Evolutionary conservation across 2,329 filamentous ascomycete genomes (phyloP).

Genomic region (Neopestalotiopsis sp.): DNA sequence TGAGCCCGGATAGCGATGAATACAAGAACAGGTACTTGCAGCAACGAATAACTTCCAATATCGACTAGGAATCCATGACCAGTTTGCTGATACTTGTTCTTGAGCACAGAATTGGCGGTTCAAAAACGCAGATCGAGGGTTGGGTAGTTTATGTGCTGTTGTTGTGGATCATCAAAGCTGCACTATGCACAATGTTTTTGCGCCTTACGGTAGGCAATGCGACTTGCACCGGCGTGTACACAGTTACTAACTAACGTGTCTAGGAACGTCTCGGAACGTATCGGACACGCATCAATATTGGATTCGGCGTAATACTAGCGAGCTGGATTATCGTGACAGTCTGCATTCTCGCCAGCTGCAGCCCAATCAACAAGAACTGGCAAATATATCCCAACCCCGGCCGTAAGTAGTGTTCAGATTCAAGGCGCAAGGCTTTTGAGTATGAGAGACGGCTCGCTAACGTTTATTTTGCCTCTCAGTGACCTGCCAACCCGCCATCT

Average conservation of each 20-base stretch:
- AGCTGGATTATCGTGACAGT: background rate
- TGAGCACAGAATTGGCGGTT: conserved; percentile 39
- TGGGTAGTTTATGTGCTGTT: conserved; percentile 33
- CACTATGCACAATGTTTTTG: conserved; percentile 36
- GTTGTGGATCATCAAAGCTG: conserved; percentile 33
- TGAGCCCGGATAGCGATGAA: conserved; percentile 20
- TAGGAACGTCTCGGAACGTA: background rate
- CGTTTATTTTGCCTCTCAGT: background rate
- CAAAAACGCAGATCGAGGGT: conserved; percentile 40
- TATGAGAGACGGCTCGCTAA: background rate
- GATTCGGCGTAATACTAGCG: background rate
- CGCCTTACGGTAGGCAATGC: conserved; percentile 31
- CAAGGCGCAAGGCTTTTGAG: background rate
- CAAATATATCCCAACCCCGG: conserved; percentile 49
- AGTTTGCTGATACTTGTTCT: background rate
- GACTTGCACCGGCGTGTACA: background rate
- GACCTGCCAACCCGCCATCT: conserved; percentile 45
- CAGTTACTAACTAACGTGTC: background rate
- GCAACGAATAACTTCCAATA: conserved; percentile 13
- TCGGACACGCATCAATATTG: background rate
- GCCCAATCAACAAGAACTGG: conserved; percentile 44
- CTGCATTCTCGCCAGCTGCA: conserved; percentile 38
- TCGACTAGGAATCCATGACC: background rate
- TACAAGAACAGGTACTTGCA: background rate
- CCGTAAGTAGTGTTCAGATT: conserved; percentile 30